phyloP scores from a whole-genome alignment of 2,329 filamentous ascomycete genomes.

The Penicillium rolfsii region DNA sequence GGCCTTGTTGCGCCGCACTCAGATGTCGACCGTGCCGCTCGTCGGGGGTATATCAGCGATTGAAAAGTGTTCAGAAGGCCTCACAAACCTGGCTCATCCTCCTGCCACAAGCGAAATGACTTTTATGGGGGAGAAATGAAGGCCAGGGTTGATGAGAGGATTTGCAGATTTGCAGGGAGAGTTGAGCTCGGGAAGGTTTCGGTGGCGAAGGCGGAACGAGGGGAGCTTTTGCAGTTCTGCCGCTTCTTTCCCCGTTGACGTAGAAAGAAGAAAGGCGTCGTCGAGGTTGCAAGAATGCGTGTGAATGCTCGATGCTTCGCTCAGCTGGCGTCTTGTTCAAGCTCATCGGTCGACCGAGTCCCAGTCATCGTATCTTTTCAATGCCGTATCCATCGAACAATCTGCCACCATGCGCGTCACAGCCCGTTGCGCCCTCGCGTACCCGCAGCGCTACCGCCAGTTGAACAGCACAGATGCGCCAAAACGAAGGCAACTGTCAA shows the following conservation, averaged over 20 bases:
- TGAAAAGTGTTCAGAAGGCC: constrained; percentile 28
- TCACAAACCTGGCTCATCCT: constrained; percentile 46
- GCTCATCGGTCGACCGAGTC: not conserved
- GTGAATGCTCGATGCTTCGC: constrained; percentile 25
- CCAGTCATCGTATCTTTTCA: constrained; percentile 16
- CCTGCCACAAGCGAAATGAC: constrained; percentile 35
- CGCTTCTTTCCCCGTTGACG: constrained; percentile 8
- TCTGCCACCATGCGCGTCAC: constrained; percentile 38
- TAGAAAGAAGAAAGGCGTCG: not conserved
- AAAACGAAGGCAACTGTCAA: constrained; percentile 45
- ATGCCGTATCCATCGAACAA: constrained; percentile 32
- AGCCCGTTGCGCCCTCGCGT: constrained; percentile 24
- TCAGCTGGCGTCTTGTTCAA: constrained; percentile 16
- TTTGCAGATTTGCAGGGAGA: constrained; percentile 27
- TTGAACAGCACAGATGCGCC: constrained; percentile 34
- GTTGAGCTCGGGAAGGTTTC: constrained; percentile 41
- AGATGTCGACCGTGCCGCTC: constrained; percentile 39
- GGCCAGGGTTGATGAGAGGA: constrained; percentile 32
- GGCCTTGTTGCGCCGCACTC: constrained; percentile 38
- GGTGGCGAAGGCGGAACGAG: constrained; percentile 42
- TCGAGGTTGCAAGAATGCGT: constrained; percentile 31
- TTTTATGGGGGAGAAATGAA: constrained; percentile 32
- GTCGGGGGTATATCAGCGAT: constrained; percentile 27
- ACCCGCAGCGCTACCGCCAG: constrained; percentile 17
- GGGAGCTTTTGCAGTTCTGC: constrained; percentile 29